A percentile compares a stretch with the other conserved stretches of the same genome.
Conservation (phyloP, 106 monocot genomes). For the Acorus gramineus region DNA sequence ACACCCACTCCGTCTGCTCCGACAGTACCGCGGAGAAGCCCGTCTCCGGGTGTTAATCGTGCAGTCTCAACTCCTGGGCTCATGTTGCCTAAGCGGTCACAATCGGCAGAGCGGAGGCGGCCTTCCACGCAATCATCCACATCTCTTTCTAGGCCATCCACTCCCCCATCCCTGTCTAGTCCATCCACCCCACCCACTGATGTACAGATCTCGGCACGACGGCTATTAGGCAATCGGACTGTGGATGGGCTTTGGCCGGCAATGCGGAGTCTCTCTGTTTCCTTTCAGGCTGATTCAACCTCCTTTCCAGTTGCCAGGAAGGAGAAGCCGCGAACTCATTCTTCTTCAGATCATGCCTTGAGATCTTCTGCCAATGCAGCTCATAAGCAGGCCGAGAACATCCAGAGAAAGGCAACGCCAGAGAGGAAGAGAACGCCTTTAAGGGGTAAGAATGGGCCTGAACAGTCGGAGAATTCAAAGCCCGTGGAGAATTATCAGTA, state of each 20-base stretch:
- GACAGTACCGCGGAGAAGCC: conserved; percentile 13
- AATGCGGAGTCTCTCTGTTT: conserved; percentile 59
- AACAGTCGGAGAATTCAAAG: conserved; percentile 58
- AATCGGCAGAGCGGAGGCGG: conserved; percentile 59
- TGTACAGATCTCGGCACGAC: conserved; percentile 19
- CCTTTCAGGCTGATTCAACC: conserved; percentile 53
- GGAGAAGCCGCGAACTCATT: conserved; percentile 14
- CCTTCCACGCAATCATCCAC: conserved; percentile 29
- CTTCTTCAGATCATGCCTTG: conserved; percentile 18
- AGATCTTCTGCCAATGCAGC: conserved; percentile 18
- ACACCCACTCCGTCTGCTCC: conserved; percentile 6
- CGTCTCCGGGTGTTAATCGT: conserved; percentile 32
- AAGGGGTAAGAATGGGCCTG: conserved; percentile 43
- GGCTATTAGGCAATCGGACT: conserved; percentile 11
- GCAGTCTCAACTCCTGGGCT: conserved; percentile 4
- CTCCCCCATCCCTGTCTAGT: conserved; percentile 34
- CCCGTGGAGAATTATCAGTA: conserved; percentile 44
- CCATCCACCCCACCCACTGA: conserved; percentile 42
- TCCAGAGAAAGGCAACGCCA: background rate
- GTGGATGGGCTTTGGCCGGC: conserved; percentile 77
- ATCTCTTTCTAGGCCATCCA: conserved; percentile 14
- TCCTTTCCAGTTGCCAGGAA: conserved; percentile 20
- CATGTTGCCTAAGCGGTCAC: conserved; percentile 30
- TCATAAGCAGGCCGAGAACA: too few relatives aligned
- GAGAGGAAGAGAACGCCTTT: conserved; percentile 61